A percentile compares a stretch with the other conserved stretches of the same genome.
phyloP scores from a whole-genome alignment of 495 filamentous ascomycete genomes.

The Aspergillus kassunensis region DNA sequence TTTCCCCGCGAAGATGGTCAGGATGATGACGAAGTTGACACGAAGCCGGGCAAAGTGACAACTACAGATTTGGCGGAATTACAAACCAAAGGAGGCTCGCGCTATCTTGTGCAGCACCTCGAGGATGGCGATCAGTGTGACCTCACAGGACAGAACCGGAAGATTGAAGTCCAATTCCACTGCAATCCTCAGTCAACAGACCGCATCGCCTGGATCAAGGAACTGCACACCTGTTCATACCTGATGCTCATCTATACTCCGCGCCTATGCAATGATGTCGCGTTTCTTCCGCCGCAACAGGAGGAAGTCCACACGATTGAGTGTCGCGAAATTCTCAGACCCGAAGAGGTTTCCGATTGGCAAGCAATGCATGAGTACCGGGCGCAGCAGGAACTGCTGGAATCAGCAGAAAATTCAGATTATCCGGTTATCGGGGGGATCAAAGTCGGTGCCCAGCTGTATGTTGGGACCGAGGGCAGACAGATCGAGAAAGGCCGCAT shows the following conservation, averaged over 20 bases:
- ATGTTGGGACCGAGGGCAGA: conserved; percentile 54
- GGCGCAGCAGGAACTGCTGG: conserved; percentile 32
- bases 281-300: conserved; percentile 82
- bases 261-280: conserved; percentile 85
- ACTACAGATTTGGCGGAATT: conserved; percentile 54
- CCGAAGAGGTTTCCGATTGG: conserved; percentile 57
- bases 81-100: conserved; percentile 74
- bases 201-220: conserved; percentile 92
- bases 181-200: conserved; percentile 79
- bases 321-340: conserved; percentile 65
- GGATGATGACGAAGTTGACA: conserved; percentile 27
- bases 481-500: conserved; percentile 51
- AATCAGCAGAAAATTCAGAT: conserved; percentile 25
- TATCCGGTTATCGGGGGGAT: conserved; percentile 54
- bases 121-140: conserved; percentile 87
- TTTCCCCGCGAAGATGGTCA: conserved; percentile 34
- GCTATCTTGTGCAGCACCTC: conserved; percentile 88
- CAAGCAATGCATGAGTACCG: conserved; percentile 47
- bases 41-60: conserved; percentile 27
- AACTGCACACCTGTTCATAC: conserved; percentile 89
- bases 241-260: conserved; percentile 94
- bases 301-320: conserved; percentile 73
- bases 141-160: conserved; percentile 77
- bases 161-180: conserved; percentile 90
- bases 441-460: conserved; percentile 52